A percentile compares a stretch with the other conserved stretches of the same genome.
Evolutionary conservation across 345 rosid genomes (phyloP).

Genomic region (Camelina laxa): DNA sequence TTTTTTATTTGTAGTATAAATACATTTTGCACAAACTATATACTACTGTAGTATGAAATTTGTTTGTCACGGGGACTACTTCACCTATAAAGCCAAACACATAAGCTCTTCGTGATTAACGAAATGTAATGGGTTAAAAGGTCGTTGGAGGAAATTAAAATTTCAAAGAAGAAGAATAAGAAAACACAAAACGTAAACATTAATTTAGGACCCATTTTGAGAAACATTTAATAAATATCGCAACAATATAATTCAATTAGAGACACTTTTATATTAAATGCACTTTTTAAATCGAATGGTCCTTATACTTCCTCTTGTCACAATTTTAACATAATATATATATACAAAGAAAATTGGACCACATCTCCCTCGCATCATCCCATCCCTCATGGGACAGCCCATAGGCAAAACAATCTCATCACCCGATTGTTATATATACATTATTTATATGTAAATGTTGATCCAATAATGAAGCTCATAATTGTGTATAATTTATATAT

Average conservation of each 20-base stretch:
- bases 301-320: slow-evolving; percentile 18
- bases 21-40: slow-evolving; percentile 2
- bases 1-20: background rate
- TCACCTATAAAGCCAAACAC: slow-evolving; percentile 7
- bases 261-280: slow-evolving; percentile 10
- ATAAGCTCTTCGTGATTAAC: slow-evolving; percentile 30
- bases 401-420: slow-evolving; percentile 26
- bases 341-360: slow-evolving; percentile 19
- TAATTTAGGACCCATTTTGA: slow-evolving; percentile 1
- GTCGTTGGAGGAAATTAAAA: background rate
- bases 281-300: slow-evolving; percentile 12
- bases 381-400: slow-evolving; percentile 27
- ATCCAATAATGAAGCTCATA: slow-evolving; percentile 20
- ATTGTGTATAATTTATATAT: background rate
- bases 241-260: slow-evolving; percentile 12
- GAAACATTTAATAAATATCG: slow-evolving; percentile 20
- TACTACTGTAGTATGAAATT: background rate
- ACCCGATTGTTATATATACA: slow-evolving; percentile 7
- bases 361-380: background rate
- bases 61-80: slow-evolving; percentile 12
- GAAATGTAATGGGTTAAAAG: background rate
- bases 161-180: background rate
- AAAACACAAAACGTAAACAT: slow-evolving; percentile 16
- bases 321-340: slow-evolving; percentile 1
- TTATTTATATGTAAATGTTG: slow-evolving; percentile 17